Evolutionary conservation across 495 filamentous ascomycete species (phyloP), one percentile per base, ranked within the genome.

Genomic region (Mytilinidion resinicola): DNA sequence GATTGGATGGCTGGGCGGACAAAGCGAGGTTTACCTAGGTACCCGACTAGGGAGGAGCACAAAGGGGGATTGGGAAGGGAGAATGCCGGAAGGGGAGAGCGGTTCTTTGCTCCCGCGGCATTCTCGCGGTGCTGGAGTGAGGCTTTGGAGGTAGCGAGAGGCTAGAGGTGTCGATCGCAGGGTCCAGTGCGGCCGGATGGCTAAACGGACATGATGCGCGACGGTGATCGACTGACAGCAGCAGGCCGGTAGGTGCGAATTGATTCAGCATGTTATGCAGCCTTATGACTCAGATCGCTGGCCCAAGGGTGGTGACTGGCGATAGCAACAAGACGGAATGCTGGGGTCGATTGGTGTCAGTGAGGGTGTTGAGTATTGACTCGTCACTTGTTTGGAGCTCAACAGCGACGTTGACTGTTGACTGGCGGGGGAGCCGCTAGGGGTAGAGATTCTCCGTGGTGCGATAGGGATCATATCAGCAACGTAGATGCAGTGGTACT

Each of bases 211-310:
- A 25, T 20, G 46, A 49, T 25, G 21, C 21, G 46, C 20, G 43
- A 51, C 46, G 59, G 49, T 20, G 34, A 51, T 33, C 55, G 44
- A 46, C 21, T 37, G 4, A 46, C 21, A 43, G 52, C 25, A 25
- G 12, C 20, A n/a, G 35, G 35, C 36, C 7, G 43, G 37, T 19
- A 44, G n/a, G 9, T 11, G 19, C 17, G 19, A 30, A 51, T 51
- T 34, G 9, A 8, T 43, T 43, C 1, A 43, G 14, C 41, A 19
- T 19, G 9, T 19, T 61, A 25, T 49, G 46, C 60, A 63, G 60
- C 60, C 60, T 63, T 63, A 63, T 50, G 55, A 59, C 20, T 46
- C 51, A 54, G 54, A 55, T 49, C 46, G 46, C 17, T 15, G 42
- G 20, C 42, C 20, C 9, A n/a, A 15, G 0, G 8, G 12, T 20